phyloP scores from a whole-genome alignment of 2,329 filamentous ascomycete genomes.

The Didymella exigua region DNA sequence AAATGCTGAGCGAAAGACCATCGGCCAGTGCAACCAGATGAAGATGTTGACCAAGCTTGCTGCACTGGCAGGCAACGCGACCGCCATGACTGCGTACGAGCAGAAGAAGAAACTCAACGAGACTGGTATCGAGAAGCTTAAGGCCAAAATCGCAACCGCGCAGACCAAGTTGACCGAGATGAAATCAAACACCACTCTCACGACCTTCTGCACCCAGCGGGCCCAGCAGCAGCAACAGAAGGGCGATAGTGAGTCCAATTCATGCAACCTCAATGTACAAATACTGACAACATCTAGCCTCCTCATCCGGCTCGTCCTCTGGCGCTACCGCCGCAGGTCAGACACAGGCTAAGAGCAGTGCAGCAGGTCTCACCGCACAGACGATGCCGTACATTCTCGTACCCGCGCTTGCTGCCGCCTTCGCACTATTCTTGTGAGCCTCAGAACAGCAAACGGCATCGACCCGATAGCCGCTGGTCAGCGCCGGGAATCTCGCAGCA shows the following conservation, averaged over 20 bases:
- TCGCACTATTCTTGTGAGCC: constrained; percentile 25
- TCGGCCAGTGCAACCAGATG: constrained; percentile 32
- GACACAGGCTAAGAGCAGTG: constrained; percentile 17
- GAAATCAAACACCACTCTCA: constrained; percentile 37
- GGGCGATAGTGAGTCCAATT: constrained; percentile 5
- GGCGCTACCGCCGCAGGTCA: background rate
- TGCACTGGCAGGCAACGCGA: constrained; percentile 32
- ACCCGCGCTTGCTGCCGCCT: constrained; percentile 21
- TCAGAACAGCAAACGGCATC: background rate
- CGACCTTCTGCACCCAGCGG: constrained; percentile 27
- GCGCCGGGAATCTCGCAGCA: background rate
- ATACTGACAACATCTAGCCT: background rate
- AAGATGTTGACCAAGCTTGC: constrained; percentile 29
- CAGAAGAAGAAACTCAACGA: constrained; percentile 30
- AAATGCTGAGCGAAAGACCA: constrained; percentile 27
- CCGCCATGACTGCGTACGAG: constrained; percentile 31
- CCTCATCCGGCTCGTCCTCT: background rate
- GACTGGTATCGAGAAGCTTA: constrained; percentile 27
- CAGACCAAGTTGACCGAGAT: constrained; percentile 30
- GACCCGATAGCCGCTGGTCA: background rate
- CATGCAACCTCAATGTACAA: background rate
- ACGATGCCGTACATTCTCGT: constrained; percentile 26
- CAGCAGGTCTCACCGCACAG: constrained; percentile 18
- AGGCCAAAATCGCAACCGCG: constrained; percentile 30
- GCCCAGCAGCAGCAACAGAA: constrained; percentile 26